These are phyloP conservation scores for Xylaria bambusicola DNA, from an alignment of 495 filamentous ascomycete species.

Conservation along the genomic window DNA sequence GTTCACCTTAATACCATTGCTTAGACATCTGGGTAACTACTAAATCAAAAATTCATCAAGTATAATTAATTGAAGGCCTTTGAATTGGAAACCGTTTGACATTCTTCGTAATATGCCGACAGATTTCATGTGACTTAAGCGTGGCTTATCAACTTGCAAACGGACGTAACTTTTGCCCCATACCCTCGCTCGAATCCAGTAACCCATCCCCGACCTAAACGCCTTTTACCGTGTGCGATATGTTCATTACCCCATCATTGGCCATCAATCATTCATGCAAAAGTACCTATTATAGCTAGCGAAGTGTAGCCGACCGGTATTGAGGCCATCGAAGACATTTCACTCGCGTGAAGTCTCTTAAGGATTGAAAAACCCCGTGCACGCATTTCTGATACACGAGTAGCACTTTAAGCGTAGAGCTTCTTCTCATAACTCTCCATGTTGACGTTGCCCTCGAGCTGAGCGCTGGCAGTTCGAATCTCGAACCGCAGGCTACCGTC, in stretches of 20 bases:
- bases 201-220: conserved; percentile 25
- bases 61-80: no score
- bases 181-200: conserved; percentile 12
- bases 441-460: conserved; percentile 94
- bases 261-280: conserved; percentile 18
- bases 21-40: neutral
- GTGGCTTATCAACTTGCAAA: neutral
- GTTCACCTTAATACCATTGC: neutral
- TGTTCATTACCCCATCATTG: conserved; percentile 20
- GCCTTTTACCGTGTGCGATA: conserved; percentile 26
- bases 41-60: conserved; percentile 2
- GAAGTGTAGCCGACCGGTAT: neutral
- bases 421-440: conserved; percentile 99
- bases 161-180: conserved; percentile 3
- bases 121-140: no score
- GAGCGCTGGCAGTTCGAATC: conserved; percentile 87
- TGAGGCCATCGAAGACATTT: neutral
- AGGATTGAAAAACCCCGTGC: neutral
- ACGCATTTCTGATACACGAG: conserved; percentile 3
- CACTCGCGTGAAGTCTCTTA: neutral
- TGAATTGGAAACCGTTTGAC: neutral
- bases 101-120: neutral
- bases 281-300: conserved; percentile 16
- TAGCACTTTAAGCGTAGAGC: conserved; percentile 73
- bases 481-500: conserved; percentile 88